These are phyloP conservation scores for Glycine latifolia DNA, from an alignment of 306 rosid genomes.

Conservation along the genomic window DNA sequence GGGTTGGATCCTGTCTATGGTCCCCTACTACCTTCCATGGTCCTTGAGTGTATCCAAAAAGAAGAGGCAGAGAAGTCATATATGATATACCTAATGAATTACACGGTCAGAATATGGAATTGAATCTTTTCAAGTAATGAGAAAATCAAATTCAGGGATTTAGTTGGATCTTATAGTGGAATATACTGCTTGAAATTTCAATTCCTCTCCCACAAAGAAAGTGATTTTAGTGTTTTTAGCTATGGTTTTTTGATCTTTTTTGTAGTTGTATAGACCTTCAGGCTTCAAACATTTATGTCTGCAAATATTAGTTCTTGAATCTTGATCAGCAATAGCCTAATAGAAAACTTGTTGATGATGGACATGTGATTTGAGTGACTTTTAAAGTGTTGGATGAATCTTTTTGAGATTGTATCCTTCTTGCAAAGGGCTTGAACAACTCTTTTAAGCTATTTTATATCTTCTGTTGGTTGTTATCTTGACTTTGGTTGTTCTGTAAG, in stretches of 20 bases:
- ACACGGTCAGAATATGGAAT: neutral
- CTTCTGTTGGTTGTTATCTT: no score
- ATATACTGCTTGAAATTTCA: neutral
- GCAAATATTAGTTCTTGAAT: no score
- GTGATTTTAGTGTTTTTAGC: conserved; percentile 8
- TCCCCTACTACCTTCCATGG: neutral
- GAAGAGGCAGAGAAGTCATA: neutral
- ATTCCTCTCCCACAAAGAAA: neutral
- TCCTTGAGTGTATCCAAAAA: conserved; percentile 1
- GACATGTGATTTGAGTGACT: no score
- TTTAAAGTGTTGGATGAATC: no score
- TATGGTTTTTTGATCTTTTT: neutral
- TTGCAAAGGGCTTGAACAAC: no score
- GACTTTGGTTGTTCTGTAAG: no score
- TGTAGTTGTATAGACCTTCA: no score
- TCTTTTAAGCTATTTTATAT: no score
- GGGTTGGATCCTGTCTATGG: neutral
- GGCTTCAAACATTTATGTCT: no score
- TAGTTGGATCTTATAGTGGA: neutral
- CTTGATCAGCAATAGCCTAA: no score
- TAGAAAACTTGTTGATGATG: no score
- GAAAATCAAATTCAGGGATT: neutral
- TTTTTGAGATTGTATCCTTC: no score
- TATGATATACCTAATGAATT: neutral
- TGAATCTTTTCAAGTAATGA: neutral